Evolutionary conservation across 345 rosid species (phyloP).

Genomic region (Eucalyptus melliodora): DNA sequence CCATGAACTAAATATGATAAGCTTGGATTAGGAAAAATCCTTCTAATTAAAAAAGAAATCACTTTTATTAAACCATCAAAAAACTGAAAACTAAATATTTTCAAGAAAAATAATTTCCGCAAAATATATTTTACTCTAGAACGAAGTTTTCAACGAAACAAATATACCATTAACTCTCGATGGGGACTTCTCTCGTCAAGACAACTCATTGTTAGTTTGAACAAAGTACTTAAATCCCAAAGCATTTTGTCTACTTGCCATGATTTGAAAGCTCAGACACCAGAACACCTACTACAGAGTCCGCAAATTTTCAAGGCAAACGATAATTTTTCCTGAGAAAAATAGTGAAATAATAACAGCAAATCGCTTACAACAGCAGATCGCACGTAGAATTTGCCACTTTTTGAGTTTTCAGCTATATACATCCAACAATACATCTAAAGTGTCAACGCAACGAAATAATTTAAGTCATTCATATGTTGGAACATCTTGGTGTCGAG

Average conservation of each 20-base stretch:
- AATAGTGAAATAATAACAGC: neutral
- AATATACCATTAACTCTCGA: neutral
- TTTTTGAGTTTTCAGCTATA: neutral
- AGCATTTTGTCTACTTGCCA: neutral
- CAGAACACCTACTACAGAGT: neutral
- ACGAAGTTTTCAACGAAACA: neutral
- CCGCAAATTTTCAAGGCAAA: neutral
- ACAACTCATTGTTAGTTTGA: neutral
- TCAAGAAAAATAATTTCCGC: neutral
- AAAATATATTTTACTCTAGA: no score
- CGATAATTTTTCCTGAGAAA: neutral
- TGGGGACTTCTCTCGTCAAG: neutral
- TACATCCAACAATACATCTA: neutral
- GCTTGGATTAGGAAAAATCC: neutral
- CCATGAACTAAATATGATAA: neutral
- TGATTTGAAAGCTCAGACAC: neutral
- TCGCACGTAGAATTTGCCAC: neutral
- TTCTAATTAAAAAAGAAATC: neutral
- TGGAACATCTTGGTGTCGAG: neutral
- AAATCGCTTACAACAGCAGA: neutral
- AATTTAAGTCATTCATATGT: neutral
- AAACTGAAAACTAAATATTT: neutral
- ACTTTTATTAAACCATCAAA: neutral
- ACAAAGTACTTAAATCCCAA: neutral
- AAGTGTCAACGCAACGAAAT: neutral